Base-by-base conservation (phyloP, 108 stramenopile species). In the Nitzschia palea region DNA sequence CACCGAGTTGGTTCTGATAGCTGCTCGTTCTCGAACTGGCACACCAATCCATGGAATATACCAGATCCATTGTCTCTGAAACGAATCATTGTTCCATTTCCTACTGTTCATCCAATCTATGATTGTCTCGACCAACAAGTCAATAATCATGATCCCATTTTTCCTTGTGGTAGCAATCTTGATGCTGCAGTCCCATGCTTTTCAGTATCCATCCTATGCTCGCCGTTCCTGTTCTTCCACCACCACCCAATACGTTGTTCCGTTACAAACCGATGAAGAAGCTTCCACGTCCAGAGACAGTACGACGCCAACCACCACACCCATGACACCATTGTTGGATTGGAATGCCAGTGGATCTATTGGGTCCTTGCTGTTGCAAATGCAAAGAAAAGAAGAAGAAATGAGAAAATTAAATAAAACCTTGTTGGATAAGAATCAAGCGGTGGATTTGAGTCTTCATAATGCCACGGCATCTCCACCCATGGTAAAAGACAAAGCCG, bases 331-430 rank as follows among this genome's bases (percentile, higher is more conserved):
- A 1, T 27, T 52, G 33, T 27, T 52, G 18, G 52, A 66, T 35
- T 74, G 64, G 55, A 67, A 74, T 40, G 65, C 57, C 32, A 63
- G 48, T 51, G 73, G 48, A 44, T 77, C 84, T 33, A 85, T 87
- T 48, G 89, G 89, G 26, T 60, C 73, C 17, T 63, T 90, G 15
- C 54, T 90, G 52, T 64, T 81, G 70, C 83, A 87, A 63, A 79
- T 87, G 85, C 81, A 86, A 62, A 79, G 69, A 34, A 55, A 77
- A 50, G 62, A 84, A 51, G 50, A 64, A 60, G 63, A 63, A 36
- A 35, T 62, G 56, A 57, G n/a, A 30, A 18, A 70, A 9, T 29
- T 66, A 6, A 64, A 65, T 55, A 56, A 64, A 0, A 68, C 57
- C 3, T 61, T 36, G n/a, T 50, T 66, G 20, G 43, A 65, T 53